A percentile compares a stretch with the other conserved stretches of the same genome.
Conservation (phyloP, 108 stramenopile species). For the Cyclostephanos tholiformis region DNA sequence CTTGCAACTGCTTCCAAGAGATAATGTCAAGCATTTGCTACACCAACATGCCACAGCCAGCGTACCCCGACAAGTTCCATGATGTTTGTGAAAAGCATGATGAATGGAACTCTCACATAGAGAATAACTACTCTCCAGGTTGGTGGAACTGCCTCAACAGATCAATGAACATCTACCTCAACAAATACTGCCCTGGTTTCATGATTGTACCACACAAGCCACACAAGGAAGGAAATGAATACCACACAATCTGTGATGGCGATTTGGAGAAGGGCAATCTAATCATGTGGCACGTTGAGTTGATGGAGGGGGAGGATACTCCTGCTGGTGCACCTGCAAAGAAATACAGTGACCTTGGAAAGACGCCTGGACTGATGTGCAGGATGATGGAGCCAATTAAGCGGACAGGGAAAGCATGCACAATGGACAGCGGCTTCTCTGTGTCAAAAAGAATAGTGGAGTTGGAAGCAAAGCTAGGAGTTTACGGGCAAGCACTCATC, state of each 20-base stretch:
- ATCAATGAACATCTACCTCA: constrained; percentile 21
- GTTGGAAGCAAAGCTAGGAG: constrained; percentile 28
- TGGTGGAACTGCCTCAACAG: constrained; percentile 33
- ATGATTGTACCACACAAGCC: constrained; percentile 32
- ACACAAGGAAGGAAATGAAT: neutral
- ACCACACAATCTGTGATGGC: constrained; percentile 5
- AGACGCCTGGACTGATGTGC: constrained; percentile 23
- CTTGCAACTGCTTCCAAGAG: neutral
- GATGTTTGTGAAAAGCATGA: constrained; percentile 22
- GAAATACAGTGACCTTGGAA: constrained; percentile 16
- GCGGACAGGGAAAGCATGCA: constrained; percentile 21
- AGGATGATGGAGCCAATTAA: constrained; percentile 14
- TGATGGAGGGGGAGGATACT: constrained; percentile 36
- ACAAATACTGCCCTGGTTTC: constrained; percentile 24
- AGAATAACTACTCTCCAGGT: constrained; percentile 13
- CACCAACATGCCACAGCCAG: constrained; percentile 14
- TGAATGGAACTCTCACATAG: constrained; percentile 44
- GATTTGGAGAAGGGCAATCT: neutral
- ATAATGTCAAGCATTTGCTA: constrained; percentile 4
- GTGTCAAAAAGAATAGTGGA: constrained; percentile 36
- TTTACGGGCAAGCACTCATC: constrained; percentile 24
- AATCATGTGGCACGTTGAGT: constrained; percentile 27
- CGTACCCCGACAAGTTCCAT: constrained; percentile 32
- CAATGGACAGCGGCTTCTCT: constrained; percentile 49
- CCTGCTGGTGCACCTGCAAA: neutral